A percentile compares a stretch with the other conserved stretches of the same genome.
These are phyloP conservation scores for Zarea fungicola DNA, from an alignment of 2,329 filamentous ascomycete genomes.

Conservation along the genomic window DNA sequence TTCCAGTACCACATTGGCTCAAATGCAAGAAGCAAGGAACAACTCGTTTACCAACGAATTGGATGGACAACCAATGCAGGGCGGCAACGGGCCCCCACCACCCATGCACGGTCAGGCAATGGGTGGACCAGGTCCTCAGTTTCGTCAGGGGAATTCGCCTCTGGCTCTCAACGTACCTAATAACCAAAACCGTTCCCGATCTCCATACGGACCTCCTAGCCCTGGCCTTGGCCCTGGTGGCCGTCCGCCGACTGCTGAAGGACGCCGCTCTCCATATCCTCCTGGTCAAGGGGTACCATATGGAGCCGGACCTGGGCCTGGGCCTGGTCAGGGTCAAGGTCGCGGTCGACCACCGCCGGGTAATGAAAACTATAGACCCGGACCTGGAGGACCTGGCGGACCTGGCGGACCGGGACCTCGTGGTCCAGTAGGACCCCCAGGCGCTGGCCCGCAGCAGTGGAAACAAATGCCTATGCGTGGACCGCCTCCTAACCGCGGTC, in stretches of 20 bases:
- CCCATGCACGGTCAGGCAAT: conserved; percentile 22
- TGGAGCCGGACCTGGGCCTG: background rate
- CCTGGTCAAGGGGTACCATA: conserved; percentile 1
- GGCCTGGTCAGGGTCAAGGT: background rate
- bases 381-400: conserved; percentile 19
- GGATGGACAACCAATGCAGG: conserved; percentile 7
- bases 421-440: conserved; percentile 9
- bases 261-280: conserved; percentile 26
- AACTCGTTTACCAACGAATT: conserved; percentile 11
- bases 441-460: conserved; percentile 1
- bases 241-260: conserved; percentile 28
- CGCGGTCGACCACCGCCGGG: conserved; percentile 9
- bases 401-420: conserved; percentile 21
- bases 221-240: conserved; percentile 28
- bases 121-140: conserved; percentile 32
- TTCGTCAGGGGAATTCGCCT: conserved; percentile 32
- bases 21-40: conserved; percentile 57
- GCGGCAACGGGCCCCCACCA: background rate
- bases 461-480: conserved; percentile 14
- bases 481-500: conserved; percentile 8
- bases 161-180: conserved; percentile 35
- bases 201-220: conserved; percentile 27
- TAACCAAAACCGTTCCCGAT: conserved; percentile 34
- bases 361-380: conserved; percentile 20
- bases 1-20: conserved; percentile 73